These are phyloP conservation scores for Vitis rotundifolia DNA, from an alignment of 164 flowering plant species.

Conservation along the genomic window DNA sequence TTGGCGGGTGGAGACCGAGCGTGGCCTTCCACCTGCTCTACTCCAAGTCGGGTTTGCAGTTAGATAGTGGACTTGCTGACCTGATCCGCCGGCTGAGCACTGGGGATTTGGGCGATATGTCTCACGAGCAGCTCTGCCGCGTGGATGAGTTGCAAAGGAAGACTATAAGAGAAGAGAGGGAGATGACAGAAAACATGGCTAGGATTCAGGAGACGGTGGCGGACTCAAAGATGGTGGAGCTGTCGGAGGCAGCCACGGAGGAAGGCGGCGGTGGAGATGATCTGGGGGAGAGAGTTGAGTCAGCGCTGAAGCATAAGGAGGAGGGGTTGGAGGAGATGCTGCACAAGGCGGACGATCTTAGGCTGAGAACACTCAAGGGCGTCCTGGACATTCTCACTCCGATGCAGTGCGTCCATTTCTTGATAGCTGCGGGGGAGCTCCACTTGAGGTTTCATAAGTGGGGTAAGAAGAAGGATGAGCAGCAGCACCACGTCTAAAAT, in stretches of 20 bases:
- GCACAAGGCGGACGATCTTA: slow-evolving; percentile 51
- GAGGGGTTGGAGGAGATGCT: slow-evolving; percentile 35
- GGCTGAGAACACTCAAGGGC: slow-evolving; percentile 47
- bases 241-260: slow-evolving; percentile 40
- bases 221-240: slow-evolving; percentile 51
- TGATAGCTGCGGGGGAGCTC: slow-evolving; percentile 71
- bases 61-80: slow-evolving; percentile 44
- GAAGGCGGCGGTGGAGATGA: neutral
- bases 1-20: slow-evolving; percentile 80
- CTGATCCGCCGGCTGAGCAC: slow-evolving; percentile 40
- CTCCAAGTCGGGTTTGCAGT: slow-evolving; percentile 63
- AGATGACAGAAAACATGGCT: slow-evolving; percentile 51
- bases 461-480: slow-evolving; percentile 44
- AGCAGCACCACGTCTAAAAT: no score
- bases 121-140: slow-evolving; percentile 36
- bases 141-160: slow-evolving; percentile 48
- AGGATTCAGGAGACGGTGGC: slow-evolving; percentile 60
- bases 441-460: slow-evolving; percentile 63
- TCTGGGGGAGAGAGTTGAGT: slow-evolving; percentile 25
- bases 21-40: slow-evolving; percentile 70
- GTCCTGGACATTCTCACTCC: slow-evolving; percentile 40
- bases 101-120: slow-evolving; percentile 49
- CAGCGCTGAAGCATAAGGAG: slow-evolving; percentile 30
- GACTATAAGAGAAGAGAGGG: slow-evolving; percentile 46
- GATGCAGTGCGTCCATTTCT: slow-evolving; percentile 54